Evolutionary conservation across 805 yeast species (phyloP), one percentile per base, ranked within the genome.

Genomic region (Ogataea philodendri): DNA sequence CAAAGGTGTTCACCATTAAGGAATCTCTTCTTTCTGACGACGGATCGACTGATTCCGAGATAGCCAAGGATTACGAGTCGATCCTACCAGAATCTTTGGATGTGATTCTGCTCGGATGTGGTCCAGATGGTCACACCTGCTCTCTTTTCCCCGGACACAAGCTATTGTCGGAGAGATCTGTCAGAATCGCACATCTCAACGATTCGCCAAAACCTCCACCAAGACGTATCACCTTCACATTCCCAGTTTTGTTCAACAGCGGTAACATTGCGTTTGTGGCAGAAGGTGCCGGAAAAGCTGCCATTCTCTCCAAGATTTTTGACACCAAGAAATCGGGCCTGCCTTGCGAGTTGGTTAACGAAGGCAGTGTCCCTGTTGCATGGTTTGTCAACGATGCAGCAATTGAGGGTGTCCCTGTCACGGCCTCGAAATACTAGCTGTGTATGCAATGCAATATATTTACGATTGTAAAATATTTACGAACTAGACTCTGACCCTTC

Each of bases 41-140:
- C 6, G 70, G 76, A 5, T 68, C 75, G 20, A 62, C 62, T 3
- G 69, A 69, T 36, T 71, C 70, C 26, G 69, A 63, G 26, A 75
- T 84, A 49, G 88, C 95, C 4, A 46, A 54, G 11, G 80, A 73
- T 30, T 88, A 88, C 59, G 81, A 74, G 45, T 42, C 66, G 1
- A 63, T 67, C 26, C 60, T 88, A 34, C 86, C 90, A 7, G 55
- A 49, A 15, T 54, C 60, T 6, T 53, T 80, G 18, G 95, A 88
- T 60, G 65, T 87, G 49, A 65, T 88, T 15, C 65, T 87, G 37
- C 69, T 88, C 45, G 97, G 97, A 15, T 84, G 93, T 59, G 97
- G 97, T 6, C 96, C 96, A 22, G 97, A 88, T 54, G 97, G 96
- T 23, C 97, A 88, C 60, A 88, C 96, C 5, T 85, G 95, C 65